Evolutionary conservation across 768 basidiomycete species (phyloP).

Genomic region (Hortiboletus flavorubellus): DNA sequence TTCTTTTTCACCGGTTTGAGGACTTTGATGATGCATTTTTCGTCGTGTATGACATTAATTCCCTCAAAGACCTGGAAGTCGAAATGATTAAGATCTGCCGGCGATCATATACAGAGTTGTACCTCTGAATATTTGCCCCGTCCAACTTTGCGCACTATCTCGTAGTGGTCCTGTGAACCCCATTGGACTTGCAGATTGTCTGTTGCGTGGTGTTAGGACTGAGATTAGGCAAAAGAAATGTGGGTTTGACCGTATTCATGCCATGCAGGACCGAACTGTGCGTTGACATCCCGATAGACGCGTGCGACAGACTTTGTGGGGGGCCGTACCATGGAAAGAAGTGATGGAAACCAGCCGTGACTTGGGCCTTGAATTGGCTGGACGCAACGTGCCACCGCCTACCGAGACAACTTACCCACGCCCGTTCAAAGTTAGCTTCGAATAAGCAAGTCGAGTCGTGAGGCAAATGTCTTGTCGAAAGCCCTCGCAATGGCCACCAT

Average conservation of each 20-base stretch:
- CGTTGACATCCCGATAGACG: conserved; percentile 87
- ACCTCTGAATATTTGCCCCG: conserved; percentile 96
- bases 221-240: background rate
- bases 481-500: conserved; percentile 50
- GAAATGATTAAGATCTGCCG: conserved; percentile 12
- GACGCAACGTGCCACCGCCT: conserved; percentile 17
- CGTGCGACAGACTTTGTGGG: conserved; percentile 77
- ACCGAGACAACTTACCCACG: conserved; percentile 28
- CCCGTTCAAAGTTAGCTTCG: background rate
- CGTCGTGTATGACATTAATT: conserved; percentile 83
- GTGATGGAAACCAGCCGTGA: conserved; percentile 10
- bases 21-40: conserved; percentile 98
- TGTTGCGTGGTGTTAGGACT: conserved; percentile 33
- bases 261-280: conserved; percentile 85
- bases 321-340: conserved; percentile 60
- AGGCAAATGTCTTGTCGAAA: conserved; percentile 8
- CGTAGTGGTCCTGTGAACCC: conserved; percentile 97
- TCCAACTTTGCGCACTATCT: conserved; percentile 95
- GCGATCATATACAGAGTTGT: conserved; percentile 16
- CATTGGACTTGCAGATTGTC: conserved; percentile 97
- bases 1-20: conserved; percentile 99
- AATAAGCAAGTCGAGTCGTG: no score
- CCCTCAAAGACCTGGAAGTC: conserved; percentile 81
- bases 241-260: conserved; percentile 82
- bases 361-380: conserved; percentile 9